These are phyloP conservation scores for Thinopyrum elongatum DNA, from an alignment of 176 grass and related monocot species.

Conservation along the genomic window DNA sequence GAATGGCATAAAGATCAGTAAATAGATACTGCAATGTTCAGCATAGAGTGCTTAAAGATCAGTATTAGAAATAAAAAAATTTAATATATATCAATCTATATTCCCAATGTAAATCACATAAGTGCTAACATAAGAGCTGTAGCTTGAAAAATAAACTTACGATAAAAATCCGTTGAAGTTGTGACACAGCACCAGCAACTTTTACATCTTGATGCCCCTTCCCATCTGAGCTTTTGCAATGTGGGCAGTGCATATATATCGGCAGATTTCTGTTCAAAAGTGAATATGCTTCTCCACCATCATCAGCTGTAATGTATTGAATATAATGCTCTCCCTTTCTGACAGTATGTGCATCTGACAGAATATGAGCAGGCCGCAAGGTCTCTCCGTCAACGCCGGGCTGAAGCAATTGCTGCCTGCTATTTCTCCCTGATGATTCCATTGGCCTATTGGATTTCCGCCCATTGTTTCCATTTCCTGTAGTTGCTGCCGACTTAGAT, in stretches of 20 bases:
- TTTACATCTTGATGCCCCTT: constrained; percentile 57
- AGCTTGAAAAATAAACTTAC: constrained; percentile 46
- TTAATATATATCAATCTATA: neutral
- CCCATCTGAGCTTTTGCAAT: constrained; percentile 66
- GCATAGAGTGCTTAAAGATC: neutral
- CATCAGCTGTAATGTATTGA: constrained; percentile 50
- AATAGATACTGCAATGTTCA: neutral
- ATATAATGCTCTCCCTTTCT: constrained; percentile 42
- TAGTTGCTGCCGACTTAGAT: constrained; percentile 13
- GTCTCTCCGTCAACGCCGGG: constrained; percentile 8
- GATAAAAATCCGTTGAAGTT: constrained; percentile 92
- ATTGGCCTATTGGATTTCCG: constrained; percentile 36
- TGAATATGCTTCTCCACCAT: constrained; percentile 79
- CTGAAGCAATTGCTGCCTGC: constrained; percentile 35
- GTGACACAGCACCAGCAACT: constrained; percentile 65
- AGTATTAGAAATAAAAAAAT: neutral
- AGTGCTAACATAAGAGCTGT: neutral
- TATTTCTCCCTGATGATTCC: constrained; percentile 48
- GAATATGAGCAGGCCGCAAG: constrained; percentile 26
- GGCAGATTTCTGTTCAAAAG: constrained; percentile 87
- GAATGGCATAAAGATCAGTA: constrained; percentile 18
- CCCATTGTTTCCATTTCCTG: constrained; percentile 26
- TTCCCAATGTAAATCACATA: constrained; percentile 3
- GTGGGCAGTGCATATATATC: constrained; percentile 92
- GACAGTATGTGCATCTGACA: constrained; percentile 37